phyloP scores from a whole-genome alignment of 176 grass and related monocot genomes.

The Oryza punctata region DNA sequence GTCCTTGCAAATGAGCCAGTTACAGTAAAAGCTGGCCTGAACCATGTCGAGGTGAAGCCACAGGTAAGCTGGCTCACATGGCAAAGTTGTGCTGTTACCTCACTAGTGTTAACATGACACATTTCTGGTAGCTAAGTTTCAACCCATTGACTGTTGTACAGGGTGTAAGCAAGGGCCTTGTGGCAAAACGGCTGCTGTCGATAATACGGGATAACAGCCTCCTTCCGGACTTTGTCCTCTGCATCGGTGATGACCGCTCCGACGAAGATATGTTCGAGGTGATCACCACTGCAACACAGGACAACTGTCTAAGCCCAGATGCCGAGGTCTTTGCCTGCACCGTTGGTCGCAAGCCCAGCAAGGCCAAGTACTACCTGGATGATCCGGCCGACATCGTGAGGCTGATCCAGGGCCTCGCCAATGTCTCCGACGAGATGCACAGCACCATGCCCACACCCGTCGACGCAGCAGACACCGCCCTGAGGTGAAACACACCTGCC shows the following conservation, averaged over 20 bases:
- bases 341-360: conserved; percentile 86
- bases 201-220: conserved; percentile 47
- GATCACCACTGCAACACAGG: conserved; percentile 49
- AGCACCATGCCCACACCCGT: neutral
- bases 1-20: conserved; percentile 86
- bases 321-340: conserved; percentile 92
- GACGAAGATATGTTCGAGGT: conserved; percentile 99
- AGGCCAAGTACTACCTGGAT: conserved; percentile 96
- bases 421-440: conserved; percentile 55
- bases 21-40: conserved; percentile 72
- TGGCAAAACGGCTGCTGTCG: conserved; percentile 60
- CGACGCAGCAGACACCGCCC: neutral
- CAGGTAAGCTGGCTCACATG: conserved; percentile 53
- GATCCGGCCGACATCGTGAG: conserved; percentile 70
- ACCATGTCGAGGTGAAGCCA: conserved; percentile 90
- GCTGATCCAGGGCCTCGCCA: conserved; percentile 75
- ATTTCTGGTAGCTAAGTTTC: neutral
- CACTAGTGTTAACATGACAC: no score
- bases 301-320: conserved; percentile 35
- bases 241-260: conserved; percentile 82
- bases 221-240: conserved; percentile 74
- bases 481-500: conserved; percentile 12
- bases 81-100: neutral
- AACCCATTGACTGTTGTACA: conserved; percentile 4
- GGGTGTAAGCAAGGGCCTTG: conserved; percentile 86